These are phyloP conservation scores for Maudiozyma barnettii DNA, from an alignment of 805 yeast species.

Conservation along the genomic window DNA sequence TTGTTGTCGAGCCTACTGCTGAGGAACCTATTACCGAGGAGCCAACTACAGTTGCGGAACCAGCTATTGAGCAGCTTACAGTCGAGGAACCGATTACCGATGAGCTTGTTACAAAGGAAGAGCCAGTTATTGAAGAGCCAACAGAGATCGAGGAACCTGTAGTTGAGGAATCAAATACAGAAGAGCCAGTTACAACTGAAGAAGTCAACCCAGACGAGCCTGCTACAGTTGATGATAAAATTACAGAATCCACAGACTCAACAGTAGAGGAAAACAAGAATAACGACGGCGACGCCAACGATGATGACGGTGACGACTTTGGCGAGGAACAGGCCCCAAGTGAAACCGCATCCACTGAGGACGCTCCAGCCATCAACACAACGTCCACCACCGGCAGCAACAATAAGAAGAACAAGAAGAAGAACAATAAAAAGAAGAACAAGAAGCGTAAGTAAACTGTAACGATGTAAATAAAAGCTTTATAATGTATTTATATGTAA, in stretches of 20 bases:
- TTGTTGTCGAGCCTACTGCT: background rate
- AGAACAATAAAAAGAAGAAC: slow-evolving; percentile 6
- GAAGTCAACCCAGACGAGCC: slow-evolving; percentile 1
- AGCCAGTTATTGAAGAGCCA: slow-evolving; percentile 4
- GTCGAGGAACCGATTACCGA: slow-evolving; percentile 1
- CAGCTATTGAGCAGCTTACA: slow-evolving; percentile 6
- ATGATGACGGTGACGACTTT: slow-evolving; percentile 2
- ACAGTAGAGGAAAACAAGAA: too few relatives aligned
- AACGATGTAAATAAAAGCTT: too few relatives aligned
- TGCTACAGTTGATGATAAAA: background rate
- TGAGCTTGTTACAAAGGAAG: slow-evolving; percentile 2
- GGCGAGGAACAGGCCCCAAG: slow-evolving; percentile 2
- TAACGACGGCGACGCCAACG: too few relatives aligned
- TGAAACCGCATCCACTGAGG: background rate
- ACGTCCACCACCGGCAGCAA: background rate
- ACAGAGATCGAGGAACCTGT: slow-evolving; percentile 3
- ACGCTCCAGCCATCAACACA: slow-evolving; percentile 1
- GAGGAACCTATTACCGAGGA: slow-evolving; percentile 3
- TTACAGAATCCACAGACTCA: slow-evolving; percentile 4
- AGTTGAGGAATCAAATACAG: slow-evolving; percentile 7
- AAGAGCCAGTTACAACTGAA: background rate
- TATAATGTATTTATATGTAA: too few relatives aligned
- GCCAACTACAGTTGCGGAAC: slow-evolving; percentile 3
- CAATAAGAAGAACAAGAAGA: slow-evolving; percentile 5
- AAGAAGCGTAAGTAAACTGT: background rate